Conservation (phyloP, 192 early-diverging fungal genomes). For the Linnemannia zychae region DNA sequence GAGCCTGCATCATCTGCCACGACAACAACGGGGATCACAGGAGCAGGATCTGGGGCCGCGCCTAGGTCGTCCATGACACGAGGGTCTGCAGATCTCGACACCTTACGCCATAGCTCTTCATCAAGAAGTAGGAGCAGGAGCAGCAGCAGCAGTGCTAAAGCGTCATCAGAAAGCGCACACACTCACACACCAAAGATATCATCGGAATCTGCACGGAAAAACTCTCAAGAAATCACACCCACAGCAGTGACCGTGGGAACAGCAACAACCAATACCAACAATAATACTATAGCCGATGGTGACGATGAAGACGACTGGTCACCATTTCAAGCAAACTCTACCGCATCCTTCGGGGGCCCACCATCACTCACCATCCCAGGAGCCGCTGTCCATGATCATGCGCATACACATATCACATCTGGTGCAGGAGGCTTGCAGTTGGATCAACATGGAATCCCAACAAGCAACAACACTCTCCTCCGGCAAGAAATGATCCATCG, state of each 20-base stretch:
- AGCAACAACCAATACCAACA: background rate
- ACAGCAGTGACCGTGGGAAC: background rate
- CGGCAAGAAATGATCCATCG: constrained; percentile 41
- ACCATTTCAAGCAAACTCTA: constrained; percentile 32
- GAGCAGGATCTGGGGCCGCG: background rate
- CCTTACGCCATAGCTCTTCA: background rate
- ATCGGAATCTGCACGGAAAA: background rate
- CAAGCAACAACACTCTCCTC: background rate
- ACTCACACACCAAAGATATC: background rate
- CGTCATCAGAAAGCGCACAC: background rate
- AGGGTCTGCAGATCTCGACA: background rate
- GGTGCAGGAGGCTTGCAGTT: background rate
- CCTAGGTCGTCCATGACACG: background rate
- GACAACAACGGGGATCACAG: background rate
- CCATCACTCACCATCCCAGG: background rate
- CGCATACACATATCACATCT: background rate
- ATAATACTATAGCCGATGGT: background rate
- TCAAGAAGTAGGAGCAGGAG: no score
- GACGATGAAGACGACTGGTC: constrained; percentile 27
- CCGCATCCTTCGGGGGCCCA: background rate
- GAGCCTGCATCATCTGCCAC: background rate
- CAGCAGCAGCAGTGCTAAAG: background rate
- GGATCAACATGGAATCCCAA: background rate
- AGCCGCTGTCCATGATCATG: background rate
- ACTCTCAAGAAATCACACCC: background rate